A percentile compares a stretch with the other conserved stretches of the same genome.
phyloP scores from a whole-genome alignment of 2,329 filamentous ascomycete genomes.

The Exophiala sp. region DNA sequence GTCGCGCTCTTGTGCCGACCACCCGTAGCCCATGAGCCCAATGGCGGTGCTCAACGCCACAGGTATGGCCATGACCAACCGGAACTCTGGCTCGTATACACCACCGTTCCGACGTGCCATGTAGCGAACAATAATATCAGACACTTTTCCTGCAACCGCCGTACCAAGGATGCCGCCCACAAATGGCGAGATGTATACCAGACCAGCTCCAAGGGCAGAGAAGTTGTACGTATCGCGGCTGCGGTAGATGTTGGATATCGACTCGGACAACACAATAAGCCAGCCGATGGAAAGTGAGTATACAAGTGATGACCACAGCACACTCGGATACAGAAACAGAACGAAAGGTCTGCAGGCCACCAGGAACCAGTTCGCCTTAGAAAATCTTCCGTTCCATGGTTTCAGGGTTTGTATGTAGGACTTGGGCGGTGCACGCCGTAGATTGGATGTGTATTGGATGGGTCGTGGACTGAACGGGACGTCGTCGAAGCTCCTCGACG shows the following conservation, averaged over 20 bases:
- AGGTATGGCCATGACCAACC: conserved; percentile 81
- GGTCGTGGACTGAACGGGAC: conserved; percentile 13
- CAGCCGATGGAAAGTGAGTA: conserved; percentile 89
- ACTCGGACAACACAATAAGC: conserved; percentile 92
- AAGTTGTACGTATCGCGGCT: conserved; percentile 71
- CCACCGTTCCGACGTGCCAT: conserved; percentile 87
- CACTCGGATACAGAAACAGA: conserved; percentile 79
- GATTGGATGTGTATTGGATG: conserved; percentile 64
- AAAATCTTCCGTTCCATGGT: conserved; percentile 74
- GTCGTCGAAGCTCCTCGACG: conserved; percentile 2
- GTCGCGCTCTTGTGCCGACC: conserved; percentile 73
- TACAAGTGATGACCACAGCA: conserved; percentile 81
- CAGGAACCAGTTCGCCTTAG: conserved; percentile 73
- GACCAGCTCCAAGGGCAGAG: conserved; percentile 70
- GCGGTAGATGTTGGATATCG: conserved; percentile 75
- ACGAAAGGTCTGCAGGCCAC: conserved; percentile 78
- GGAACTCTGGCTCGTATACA: conserved; percentile 91
- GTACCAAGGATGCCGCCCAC: conserved; percentile 87
- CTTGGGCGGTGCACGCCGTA: conserved; percentile 64
- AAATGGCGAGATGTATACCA: conserved; percentile 88
- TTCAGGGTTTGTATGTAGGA: conserved; percentile 72
- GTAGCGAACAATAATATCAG: conserved; percentile 75
- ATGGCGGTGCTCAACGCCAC: conserved; percentile 74
- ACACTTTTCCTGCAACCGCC: conserved; percentile 81
- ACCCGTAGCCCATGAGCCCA: conserved; percentile 94